Evolutionary conservation across 169 alveolate genomes (phyloP), one percentile per base, ranked within the genome.

Genomic region (Condylostoma magnum): DNA sequence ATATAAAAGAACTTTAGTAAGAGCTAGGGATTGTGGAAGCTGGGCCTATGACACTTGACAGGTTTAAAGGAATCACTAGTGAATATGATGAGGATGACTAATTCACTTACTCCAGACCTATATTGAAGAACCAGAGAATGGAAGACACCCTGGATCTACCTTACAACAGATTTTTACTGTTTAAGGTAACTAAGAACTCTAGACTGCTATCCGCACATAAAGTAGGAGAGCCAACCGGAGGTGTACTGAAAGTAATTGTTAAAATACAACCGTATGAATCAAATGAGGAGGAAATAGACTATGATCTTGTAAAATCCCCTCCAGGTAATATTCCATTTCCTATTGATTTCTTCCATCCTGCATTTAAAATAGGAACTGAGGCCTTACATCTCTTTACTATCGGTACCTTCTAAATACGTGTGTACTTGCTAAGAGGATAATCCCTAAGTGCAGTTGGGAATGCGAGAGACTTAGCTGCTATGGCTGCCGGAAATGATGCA

Each of bases 401-500:
- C 6, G 27, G 1, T 12, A 43, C 43, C 1, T 25, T 25, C n/a
- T 43, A 8, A 1, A 22, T 31, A 8, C 18, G 75, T n/a, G 63
- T 66, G 25, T 66, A 66, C 25, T 46, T 66, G n/a, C 27, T 66
- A 8, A 43, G 75, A 66, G 58, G 53, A 0, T 30, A 46, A 10
- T 46, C 58, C 15, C 27, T 66, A 47, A 12, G 50, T 22, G 75
- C 75, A 0, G 63, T 41, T 1, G 63, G 47, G 25, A 66, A 66
- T 30, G 75, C 58, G 2, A 12, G 53, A 15, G 75, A 66, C 31
- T 30, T n/a, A 6, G 25, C 18, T 2, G 75, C 75, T 0, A 20
- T 66, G 6, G 65, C 65, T 22, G 93, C 91, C 18, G 96, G 95
- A 15, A 50, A 54, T 8, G 55, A 38, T 54, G 90, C 91, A 4